A percentile compares a stretch with the other conserved stretches of the same genome.
phyloP scores from a whole-genome alignment of 257 asterid genomes.

The Lavandula angustifolia region DNA sequence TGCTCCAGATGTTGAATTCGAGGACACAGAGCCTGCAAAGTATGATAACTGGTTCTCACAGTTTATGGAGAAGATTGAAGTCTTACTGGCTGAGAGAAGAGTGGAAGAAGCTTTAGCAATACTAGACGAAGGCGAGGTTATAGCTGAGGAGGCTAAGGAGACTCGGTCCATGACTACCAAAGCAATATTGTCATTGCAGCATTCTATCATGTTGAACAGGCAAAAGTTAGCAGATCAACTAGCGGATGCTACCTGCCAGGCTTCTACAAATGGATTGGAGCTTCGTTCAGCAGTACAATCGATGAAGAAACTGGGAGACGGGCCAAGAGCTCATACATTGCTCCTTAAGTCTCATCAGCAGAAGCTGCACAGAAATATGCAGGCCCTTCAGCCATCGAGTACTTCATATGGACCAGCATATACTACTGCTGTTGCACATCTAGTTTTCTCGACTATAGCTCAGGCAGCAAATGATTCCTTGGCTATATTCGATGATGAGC shows the following conservation, averaged over 20 bases:
- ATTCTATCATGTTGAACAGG: constrained; percentile 57
- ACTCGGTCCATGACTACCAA: constrained; percentile 40
- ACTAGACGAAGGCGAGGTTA: constrained; percentile 68
- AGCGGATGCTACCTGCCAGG: constrained; percentile 74
- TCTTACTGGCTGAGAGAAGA: constrained; percentile 75
- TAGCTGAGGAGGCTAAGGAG: constrained; percentile 42
- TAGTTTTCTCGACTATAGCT: constrained; percentile 76
- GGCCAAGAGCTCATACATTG: constrained; percentile 81
- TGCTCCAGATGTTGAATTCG: constrained; percentile 37
- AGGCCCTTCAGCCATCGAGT: constrained; percentile 56
- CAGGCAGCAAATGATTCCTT: constrained; percentile 82
- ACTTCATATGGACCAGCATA: constrained; percentile 64
- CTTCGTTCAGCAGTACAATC: constrained; percentile 75
- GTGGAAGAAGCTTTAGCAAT: constrained; percentile 72
- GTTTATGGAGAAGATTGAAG: constrained; percentile 66
- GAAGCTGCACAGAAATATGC: constrained; percentile 55
- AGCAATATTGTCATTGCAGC: constrained; percentile 43
- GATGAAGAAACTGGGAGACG: constrained; percentile 76
- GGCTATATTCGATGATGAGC: constrained; percentile 78
- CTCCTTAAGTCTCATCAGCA: constrained; percentile 74
- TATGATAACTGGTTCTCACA: constrained; percentile 66
- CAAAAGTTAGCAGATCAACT: constrained; percentile 71
- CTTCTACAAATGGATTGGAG: constrained; percentile 64
- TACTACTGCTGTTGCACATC: constrained; percentile 76
- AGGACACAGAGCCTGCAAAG: constrained; percentile 46